Evolutionary conservation across 495 filamentous ascomycete genomes (phyloP), one percentile per base, ranked within the genome.

Genomic region (Clavariopsis aquatica): DNA sequence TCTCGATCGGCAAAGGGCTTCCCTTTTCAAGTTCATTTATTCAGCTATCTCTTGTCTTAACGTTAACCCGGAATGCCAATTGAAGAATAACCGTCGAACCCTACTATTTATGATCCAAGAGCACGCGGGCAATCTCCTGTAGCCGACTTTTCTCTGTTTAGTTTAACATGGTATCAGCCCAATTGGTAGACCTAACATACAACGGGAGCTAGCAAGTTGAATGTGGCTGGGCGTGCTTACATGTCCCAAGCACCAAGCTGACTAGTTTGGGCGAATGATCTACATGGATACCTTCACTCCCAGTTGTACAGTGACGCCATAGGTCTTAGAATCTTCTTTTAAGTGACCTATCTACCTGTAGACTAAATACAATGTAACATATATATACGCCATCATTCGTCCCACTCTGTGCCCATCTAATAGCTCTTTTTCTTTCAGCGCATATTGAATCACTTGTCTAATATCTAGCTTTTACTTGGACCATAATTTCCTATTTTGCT

Each of bases 1-100:
- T 67, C 64, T 41, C 13, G 64, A 67, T 67, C 64, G 29, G 52
- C 64, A 24, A 41, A 38, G 12, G 4, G 10, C 2, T 51, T 34
- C 1, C 56, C 38, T 17, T 29, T 66, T 46, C 17, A 10, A 36
- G n/a, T 0, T 47, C 49, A n/a, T n/a, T n/a, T n/a, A n/a, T n/a
- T n/a, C 9, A 31, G 12, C 58, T 49, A 49, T 52, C 60, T 46
- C 29, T 55, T 28, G 29, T 41, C 58, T 53, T 26, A 29, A 60
- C 22, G 2, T 27, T 36, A 49, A 52, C 31, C 31, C 24, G 45
- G 20, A 17, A 10, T 43, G 9, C 38, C 8, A 43, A 43, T 43
- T 17, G 38, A 43, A 6, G 8, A 43, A 43, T 43, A n/a, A n/a
- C n/a, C n/a, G n/a, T n/a, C n/a, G n/a, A n/a, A n/a, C n/a, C n/a